These are phyloP conservation scores for Solanum medicagineum DNA, from an alignment of 257 asterid species.

Conservation along the genomic window DNA sequence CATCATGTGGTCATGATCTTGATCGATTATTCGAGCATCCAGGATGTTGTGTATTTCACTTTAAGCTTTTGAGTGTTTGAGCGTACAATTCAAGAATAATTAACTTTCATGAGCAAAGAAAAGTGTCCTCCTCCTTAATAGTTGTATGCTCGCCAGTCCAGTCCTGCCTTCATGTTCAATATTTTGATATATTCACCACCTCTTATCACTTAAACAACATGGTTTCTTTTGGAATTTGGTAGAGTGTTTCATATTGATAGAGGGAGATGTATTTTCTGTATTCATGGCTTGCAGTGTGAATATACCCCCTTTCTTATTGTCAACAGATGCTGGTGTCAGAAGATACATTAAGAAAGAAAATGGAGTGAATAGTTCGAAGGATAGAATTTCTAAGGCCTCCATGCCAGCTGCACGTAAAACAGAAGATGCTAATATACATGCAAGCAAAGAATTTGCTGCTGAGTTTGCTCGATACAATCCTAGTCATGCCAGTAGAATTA, in stretches of 20 bases:
- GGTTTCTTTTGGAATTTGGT: not conserved
- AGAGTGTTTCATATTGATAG: not conserved
- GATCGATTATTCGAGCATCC: not conserved
- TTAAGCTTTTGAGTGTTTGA: not conserved
- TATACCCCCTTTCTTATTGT: not conserved
- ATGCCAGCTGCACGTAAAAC: slow-evolving; percentile 13
- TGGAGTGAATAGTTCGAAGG: slow-evolving; percentile 7
- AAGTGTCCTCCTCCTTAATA: not conserved
- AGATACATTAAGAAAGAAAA: slow-evolving; percentile 15
- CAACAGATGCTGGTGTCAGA: slow-evolving; percentile 23
- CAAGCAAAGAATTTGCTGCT: slow-evolving; percentile 2
- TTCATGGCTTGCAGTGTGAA: not conserved
- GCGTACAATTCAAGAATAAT: not conserved
- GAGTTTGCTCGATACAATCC: slow-evolving; percentile 1
- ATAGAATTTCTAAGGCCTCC: slow-evolving; percentile 11
- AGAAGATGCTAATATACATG: slow-evolving; percentile 13
- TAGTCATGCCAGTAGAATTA: not conserved
- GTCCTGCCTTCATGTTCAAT: not conserved
- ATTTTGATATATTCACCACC: not conserved
- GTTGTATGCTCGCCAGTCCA: not conserved
- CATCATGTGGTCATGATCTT: not conserved
- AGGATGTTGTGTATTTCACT: not conserved
- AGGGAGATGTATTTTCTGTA: not conserved
- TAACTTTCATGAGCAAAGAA: too few relatives aligned
- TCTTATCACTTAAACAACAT: not conserved